These are phyloP conservation scores for Auricularia sp. DNA, from an alignment of 768 basidiomycete genomes.

Conservation along the genomic window DNA sequence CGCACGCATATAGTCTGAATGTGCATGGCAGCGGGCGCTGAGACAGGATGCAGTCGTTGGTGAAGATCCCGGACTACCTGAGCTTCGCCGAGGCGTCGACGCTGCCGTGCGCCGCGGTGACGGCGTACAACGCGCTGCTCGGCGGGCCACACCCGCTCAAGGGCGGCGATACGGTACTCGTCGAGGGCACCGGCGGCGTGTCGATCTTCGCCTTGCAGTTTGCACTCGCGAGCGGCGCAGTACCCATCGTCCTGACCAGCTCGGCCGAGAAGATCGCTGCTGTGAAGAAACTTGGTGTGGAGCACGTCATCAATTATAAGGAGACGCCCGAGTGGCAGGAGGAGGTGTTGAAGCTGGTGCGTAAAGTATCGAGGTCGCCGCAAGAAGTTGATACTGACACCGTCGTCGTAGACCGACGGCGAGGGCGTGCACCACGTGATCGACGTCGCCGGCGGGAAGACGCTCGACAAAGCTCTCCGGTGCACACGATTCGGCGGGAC, in stretches of 20 bases:
- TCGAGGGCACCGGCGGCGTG: slow-evolving; percentile 48
- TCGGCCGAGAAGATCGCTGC: slow-evolving; percentile 52
- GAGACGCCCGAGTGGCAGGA: slow-evolving; percentile 48
- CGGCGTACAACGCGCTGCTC: slow-evolving; percentile 51
- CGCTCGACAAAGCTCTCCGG: slow-evolving; percentile 34
- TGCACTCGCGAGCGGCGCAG: slow-evolving; percentile 52
- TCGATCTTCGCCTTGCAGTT: slow-evolving; percentile 51
- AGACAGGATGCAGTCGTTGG: slow-evolving; percentile 21
- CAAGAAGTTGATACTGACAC: background rate
- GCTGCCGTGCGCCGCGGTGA: slow-evolving; percentile 45
- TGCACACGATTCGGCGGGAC: slow-evolving; percentile 33
- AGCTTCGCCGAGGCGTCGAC: slow-evolving; percentile 57
- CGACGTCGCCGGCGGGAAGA: slow-evolving; percentile 48
- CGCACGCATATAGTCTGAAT: background rate
- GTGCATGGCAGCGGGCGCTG: background rate
- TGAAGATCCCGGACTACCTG: slow-evolving; percentile 45
- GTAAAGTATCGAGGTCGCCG: slow-evolving; percentile 7
- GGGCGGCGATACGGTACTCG: slow-evolving; percentile 48
- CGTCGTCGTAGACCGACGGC: slow-evolving; percentile 18
- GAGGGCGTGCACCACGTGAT: slow-evolving; percentile 28
- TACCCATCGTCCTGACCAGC: slow-evolving; percentile 57
- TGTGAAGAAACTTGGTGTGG: slow-evolving; percentile 41
- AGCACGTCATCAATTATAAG: slow-evolving; percentile 54
- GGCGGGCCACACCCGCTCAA: slow-evolving; percentile 38
- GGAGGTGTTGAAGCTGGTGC: slow-evolving; percentile 36